phyloP scores from a whole-genome alignment of 495 filamentous ascomycete species.

The Daldinia childiae region DNA sequence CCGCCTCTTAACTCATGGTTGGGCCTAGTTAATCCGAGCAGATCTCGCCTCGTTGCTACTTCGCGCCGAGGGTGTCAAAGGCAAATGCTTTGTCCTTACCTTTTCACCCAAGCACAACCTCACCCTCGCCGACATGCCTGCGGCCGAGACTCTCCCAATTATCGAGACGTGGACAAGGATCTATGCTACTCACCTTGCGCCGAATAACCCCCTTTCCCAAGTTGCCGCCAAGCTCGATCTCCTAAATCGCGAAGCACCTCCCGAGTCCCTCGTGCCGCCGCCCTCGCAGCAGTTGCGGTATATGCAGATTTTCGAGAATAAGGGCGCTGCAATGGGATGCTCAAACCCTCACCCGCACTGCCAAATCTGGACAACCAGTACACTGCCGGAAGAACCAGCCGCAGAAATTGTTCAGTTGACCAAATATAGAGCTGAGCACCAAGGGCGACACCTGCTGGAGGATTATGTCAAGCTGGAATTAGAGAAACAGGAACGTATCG shows the following conservation, averaged over 20 bases:
- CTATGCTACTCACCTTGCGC: constrained; percentile 82
- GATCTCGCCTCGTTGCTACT: constrained; percentile 82
- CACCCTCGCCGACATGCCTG: constrained; percentile 85
- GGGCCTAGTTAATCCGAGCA: constrained; percentile 44
- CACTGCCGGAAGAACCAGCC: constrained; percentile 85
- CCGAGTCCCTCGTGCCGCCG: constrained; percentile 53
- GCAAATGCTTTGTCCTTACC: constrained; percentile 97
- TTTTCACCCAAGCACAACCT: constrained; percentile 91
- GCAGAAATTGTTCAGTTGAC: constrained; percentile 79
- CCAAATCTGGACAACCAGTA: constrained; percentile 93
- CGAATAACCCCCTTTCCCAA: constrained; percentile 69
- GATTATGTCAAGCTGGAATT: constrained; percentile 89
- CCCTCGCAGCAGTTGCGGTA: constrained; percentile 86
- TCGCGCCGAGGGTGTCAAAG: constrained; percentile 83
- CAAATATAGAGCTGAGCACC: constrained; percentile 77
- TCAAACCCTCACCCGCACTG: constrained; percentile 98
- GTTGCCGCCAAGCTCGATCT: constrained; percentile 45
- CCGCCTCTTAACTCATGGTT: background rate
- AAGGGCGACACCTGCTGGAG: constrained; percentile 75
- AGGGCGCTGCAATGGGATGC: constrained; percentile 97
- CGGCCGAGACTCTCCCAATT: constrained; percentile 74
- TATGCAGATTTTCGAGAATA: constrained; percentile 99
- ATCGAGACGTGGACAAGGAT: constrained; percentile 88
- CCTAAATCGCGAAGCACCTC: constrained; percentile 51
- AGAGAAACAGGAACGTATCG: constrained; percentile 81